These are phyloP conservation scores for Lachnellula occidentalis DNA, from an alignment of 2,329 filamentous ascomycete species.

Conservation along the genomic window DNA sequence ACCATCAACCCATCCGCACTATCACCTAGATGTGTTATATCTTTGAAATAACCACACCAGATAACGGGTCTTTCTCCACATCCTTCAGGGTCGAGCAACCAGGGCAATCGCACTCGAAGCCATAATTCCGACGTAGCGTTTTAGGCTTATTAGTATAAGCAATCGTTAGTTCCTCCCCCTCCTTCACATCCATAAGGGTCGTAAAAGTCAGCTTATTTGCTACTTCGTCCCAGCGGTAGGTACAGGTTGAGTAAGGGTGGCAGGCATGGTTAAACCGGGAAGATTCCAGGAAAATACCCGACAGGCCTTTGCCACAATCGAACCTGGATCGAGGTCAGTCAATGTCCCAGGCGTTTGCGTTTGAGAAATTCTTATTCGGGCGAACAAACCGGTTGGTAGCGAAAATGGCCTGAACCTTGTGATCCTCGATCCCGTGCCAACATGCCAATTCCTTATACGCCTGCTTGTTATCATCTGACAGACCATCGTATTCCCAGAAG, in stretches of 20 bases:
- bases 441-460: constrained; percentile 19
- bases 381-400: constrained; percentile 26
- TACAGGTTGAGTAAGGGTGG: constrained; percentile 38
- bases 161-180: constrained; percentile 47
- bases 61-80: background rate
- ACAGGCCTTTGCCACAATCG: constrained; percentile 5
- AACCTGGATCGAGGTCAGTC: constrained; percentile 12
- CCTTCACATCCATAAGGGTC: constrained; percentile 33
- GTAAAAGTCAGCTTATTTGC: constrained; percentile 38
- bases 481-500: constrained; percentile 15
- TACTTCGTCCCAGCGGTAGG: constrained; percentile 31
- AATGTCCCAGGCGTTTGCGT: background rate
- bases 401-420: constrained; percentile 22
- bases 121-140: constrained; percentile 41
- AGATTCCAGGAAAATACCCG: constrained; percentile 44
- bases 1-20: background rate
- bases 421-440: constrained; percentile 9
- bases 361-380: background rate
- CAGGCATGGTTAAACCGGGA: constrained; percentile 58
- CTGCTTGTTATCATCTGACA: constrained; percentile 15
- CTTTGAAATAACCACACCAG: background rate
- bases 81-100: constrained; percentile 31
- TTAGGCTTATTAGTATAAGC: constrained; percentile 40
- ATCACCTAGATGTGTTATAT: background rate
- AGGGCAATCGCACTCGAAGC: constrained; percentile 49